Conservation (phyloP, 345 rosid species). For the Populus simonii region DNA sequence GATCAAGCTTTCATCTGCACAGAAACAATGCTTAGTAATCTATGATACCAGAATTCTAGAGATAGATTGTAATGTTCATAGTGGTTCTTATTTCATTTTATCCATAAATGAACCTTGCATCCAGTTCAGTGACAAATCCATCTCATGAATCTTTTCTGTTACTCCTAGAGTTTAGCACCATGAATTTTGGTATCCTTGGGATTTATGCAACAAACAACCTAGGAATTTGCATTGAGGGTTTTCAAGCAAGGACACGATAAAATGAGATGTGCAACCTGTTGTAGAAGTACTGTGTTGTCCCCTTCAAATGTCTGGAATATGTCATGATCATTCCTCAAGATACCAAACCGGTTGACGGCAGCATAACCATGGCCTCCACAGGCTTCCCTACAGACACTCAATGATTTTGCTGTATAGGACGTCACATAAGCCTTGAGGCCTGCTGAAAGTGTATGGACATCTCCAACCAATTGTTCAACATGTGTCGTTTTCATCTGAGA, state of each 20-base stretch:
- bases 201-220: neutral
- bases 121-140: neutral
- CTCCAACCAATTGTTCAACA: conserved; percentile 75
- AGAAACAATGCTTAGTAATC: neutral
- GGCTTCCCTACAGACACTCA: conserved; percentile 89
- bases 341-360: conserved; percentile 96
- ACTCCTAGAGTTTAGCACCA: neutral
- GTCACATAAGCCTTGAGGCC: conserved; percentile 97
- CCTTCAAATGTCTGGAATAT: conserved; percentile 99
- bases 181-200: neutral
- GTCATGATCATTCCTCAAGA: conserved; percentile 95
- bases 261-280: conserved; percentile 53
- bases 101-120: neutral
- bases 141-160: neutral
- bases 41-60: neutral
- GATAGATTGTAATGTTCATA: neutral
- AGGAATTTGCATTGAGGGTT: neutral
- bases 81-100: neutral
- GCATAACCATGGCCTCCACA: conserved; percentile 99
- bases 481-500: conserved; percentile 79
- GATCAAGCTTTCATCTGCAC: conserved; percentile 3
- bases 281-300: conserved; percentile 96
- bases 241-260: neutral
- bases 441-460: conserved; percentile 92
- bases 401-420: conserved; percentile 78